Evolutionary conservation across 179 eudicot species (phyloP).

Genomic region (Silene noctiflora): DNA sequence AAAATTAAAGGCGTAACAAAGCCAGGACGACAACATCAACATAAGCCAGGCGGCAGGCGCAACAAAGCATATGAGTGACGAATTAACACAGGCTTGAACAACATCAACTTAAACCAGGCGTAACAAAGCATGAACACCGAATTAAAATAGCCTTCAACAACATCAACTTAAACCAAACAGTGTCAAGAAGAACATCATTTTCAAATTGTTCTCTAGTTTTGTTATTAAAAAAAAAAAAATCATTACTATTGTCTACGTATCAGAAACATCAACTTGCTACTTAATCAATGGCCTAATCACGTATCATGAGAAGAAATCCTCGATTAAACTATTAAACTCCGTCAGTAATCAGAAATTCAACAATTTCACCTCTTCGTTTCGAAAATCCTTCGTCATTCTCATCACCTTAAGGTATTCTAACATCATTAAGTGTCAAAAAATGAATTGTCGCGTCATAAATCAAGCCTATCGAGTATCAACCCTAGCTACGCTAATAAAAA

Average conservation of each 20-base stretch:
- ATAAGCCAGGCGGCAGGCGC: too few relatives aligned
- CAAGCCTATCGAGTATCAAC: background rate
- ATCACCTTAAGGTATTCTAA: background rate
- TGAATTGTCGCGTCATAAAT: background rate
- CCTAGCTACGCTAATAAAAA: background rate
- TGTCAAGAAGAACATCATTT: background rate
- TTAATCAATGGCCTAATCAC: background rate
- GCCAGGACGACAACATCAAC: too few relatives aligned
- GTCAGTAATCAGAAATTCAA: background rate
- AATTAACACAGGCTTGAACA: too few relatives aligned
- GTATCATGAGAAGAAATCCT: background rate
- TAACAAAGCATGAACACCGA: too few relatives aligned
- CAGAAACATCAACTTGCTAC: too few relatives aligned
- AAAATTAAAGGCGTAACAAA: too few relatives aligned
- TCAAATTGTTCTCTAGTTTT: background rate
- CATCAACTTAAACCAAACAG: background rate
- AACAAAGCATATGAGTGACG: too few relatives aligned
- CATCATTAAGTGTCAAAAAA: background rate
- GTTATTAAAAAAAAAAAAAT: too few relatives aligned
- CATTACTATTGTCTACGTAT: background rate
- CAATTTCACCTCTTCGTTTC: background rate
- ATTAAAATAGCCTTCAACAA: background rate
- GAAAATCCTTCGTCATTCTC: background rate
- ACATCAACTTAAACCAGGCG: too few relatives aligned
- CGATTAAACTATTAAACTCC: background rate